A percentile compares a stretch with the other conserved stretches of the same genome.
phyloP scores from a whole-genome alignment of 306 rosid genomes.

The Pterocarpus macrocarpus region DNA sequence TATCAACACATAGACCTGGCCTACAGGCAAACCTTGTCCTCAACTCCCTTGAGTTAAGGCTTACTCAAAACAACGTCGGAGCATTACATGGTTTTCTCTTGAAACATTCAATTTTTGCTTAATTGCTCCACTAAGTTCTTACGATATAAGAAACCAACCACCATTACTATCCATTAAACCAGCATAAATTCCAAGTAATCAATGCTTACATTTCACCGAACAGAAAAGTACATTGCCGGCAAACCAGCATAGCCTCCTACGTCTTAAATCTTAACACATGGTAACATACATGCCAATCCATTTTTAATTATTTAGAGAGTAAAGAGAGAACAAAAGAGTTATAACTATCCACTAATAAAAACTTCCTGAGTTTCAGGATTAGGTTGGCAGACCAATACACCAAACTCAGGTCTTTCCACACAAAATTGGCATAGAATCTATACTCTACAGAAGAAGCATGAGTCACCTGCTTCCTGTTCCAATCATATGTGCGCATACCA shows the following conservation, averaged over 20 bases:
- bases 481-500: constrained; percentile 61
- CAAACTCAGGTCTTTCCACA: too few relatives aligned
- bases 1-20: neutral
- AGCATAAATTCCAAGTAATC: constrained; percentile 20
- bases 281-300: neutral
- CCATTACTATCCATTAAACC: neutral
- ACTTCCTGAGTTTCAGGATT: neutral
- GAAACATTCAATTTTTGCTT: constrained; percentile 1
- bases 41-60: neutral
- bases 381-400: neutral
- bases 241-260: neutral
- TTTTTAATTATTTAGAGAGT: neutral
- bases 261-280: neutral
- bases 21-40: constrained; percentile 6
- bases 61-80: too few relatives aligned
- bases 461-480: constrained; percentile 86
- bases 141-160: neutral
- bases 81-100: neutral
- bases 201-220: neutral
- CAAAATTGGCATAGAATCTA: neutral
- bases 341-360: neutral
- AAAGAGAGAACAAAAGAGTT: neutral
- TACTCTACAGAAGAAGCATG: neutral
- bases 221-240: neutral
- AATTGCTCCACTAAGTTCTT: constrained; percentile 2